Evolutionary conservation across 371 early-diverging fungal species (phyloP), one percentile per base, ranked within the genome.

Genomic region (Rhizopus microsporus): DNA sequence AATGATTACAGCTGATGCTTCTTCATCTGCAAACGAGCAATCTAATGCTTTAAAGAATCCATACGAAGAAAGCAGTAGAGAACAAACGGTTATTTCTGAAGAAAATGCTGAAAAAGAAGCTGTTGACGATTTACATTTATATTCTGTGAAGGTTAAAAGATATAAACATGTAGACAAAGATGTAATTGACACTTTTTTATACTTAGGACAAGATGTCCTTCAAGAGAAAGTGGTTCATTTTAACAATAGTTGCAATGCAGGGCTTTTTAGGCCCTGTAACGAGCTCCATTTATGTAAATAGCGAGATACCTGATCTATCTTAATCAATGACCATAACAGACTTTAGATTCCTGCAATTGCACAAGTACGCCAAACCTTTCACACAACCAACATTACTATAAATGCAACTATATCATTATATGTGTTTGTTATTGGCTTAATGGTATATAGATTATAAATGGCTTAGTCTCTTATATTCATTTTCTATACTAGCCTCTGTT

Each of bases 211-310:
- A 43, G 39, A n/a, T 61, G 37, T 46, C 62, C 6, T 15, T 39
- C 17, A 50, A n/a, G 35, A 53, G 33, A 38, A 77, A 72, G 62
- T 71, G 74, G 72, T 62, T 73, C 35, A 73, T 71, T 37, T 44
- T 78, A 15, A 62, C 62, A 13, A 73, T 78, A 45, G 72, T 78
- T 4, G 71, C 75, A 1, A 48, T 78, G 5, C 75, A 75, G 64
- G 78, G 78, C 0, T 78, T 78, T 53, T 65, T 78, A n/a, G 78
- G 78, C 2, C 78, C 78, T 32, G 57, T 78, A 34, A 71, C 72
- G 12, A 75, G 78, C 39, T 78, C 75, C 0, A 78, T 78, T 29
- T 78, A 78, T 63, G 78, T 67, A 71, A 43, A 65, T 10, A 23
- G 34, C 3, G 3, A 30, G 15, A 40, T 2, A 15, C 12, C 15